phyloP scores from a whole-genome alignment of 2,329 filamentous ascomycete species.

The Talaromyces verruculosus region DNA sequence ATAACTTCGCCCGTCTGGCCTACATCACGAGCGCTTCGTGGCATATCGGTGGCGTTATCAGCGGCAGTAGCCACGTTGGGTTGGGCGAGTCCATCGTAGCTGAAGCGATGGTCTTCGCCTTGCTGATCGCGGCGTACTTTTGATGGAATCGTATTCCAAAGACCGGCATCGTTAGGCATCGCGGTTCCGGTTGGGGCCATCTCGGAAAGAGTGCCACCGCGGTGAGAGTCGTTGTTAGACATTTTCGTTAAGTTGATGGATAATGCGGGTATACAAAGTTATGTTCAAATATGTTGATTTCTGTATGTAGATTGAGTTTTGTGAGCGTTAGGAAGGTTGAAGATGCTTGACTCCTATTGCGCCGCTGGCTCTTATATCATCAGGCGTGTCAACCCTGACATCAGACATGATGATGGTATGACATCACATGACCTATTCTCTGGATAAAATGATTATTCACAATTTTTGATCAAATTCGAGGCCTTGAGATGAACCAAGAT shows the following conservation, averaged over 20 bases:
- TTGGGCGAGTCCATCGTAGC: constrained; percentile 44
- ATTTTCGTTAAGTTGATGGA: constrained; percentile 2
- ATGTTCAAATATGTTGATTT: not conserved
- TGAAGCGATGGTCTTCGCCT: constrained; percentile 53
- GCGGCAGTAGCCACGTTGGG: constrained; percentile 44
- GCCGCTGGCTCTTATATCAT: constrained; percentile 4
- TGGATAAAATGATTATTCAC: not conserved
- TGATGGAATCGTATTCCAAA: constrained; percentile 44
- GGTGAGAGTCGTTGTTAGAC: constrained; percentile 26
- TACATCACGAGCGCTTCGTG: constrained; percentile 39
- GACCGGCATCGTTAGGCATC: constrained; percentile 51
- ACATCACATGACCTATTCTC: constrained; percentile 15
- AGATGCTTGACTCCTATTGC: not conserved
- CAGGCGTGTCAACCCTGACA: not conserved
- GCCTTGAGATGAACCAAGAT: not conserved
- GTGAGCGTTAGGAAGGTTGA: not conserved
- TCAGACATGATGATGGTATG: constrained; percentile 18
- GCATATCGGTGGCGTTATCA: constrained; percentile 51
- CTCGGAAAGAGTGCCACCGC: constrained; percentile 33
- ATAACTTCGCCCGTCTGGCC: constrained; percentile 40
- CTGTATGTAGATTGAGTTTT: not conserved
- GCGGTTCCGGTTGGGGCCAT: constrained; percentile 34
- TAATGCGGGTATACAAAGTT: not conserved
- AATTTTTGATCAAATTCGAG: not conserved
- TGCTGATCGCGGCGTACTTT: constrained; percentile 41